These are phyloP conservation scores for Mortierella sp. DNA, from an alignment of 371 early-diverging fungal species.

Conservation along the genomic window DNA sequence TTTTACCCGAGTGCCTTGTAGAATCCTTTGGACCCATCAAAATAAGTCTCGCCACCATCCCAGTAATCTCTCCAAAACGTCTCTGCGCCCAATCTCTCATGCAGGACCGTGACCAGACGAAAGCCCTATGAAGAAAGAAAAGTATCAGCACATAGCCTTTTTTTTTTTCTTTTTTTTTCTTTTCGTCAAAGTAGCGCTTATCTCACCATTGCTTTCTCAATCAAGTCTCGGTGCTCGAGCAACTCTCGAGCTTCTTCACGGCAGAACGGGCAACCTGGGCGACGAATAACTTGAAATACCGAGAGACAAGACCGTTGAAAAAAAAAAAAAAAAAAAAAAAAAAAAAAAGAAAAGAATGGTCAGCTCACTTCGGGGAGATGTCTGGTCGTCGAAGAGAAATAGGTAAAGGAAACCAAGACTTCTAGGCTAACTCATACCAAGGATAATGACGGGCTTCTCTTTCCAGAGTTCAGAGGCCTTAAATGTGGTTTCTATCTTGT, in stretches of 20 bases:
- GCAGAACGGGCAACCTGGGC: slow-evolving; percentile 59
- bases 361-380: no score
- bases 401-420: not conserved
- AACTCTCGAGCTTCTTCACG: slow-evolving; percentile 56
- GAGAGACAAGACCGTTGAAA: not conserved
- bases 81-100: slow-evolving; percentile 54
- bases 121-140: slow-evolving; percentile 22
- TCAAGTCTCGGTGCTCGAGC: slow-evolving; percentile 32
- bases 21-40: slow-evolving; percentile 53
- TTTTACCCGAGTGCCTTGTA: slow-evolving; percentile 52
- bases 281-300: slow-evolving; percentile 41
- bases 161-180: not conserved
- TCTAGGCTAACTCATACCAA: slow-evolving; percentile 16
- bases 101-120: slow-evolving; percentile 54
- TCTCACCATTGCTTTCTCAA: slow-evolving; percentile 48
- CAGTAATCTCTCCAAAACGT: slow-evolving; percentile 54
- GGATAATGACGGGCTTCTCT: slow-evolving; percentile 36
- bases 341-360: not conserved
- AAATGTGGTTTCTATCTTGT: slow-evolving; percentile 23
- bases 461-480: slow-evolving; percentile 41
- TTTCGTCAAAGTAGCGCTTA: not conserved
- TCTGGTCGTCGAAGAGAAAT: no score
- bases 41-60: slow-evolving; percentile 48
- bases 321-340: not conserved
- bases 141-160: not conserved